phyloP scores from a whole-genome alignment of 345 rosid genomes.

The Passiflora organensis region DNA sequence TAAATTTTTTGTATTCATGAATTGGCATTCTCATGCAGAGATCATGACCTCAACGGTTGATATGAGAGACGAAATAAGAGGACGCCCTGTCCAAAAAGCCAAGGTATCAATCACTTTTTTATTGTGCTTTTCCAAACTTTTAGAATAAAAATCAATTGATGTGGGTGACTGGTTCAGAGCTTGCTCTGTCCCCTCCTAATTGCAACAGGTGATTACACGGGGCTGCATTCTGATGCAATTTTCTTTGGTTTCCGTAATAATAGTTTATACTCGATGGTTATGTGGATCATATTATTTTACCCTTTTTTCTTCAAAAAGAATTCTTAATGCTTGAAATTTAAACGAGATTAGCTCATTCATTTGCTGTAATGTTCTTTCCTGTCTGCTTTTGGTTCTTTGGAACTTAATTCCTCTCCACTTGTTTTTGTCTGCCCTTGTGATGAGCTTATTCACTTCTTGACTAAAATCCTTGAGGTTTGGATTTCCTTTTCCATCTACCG shows the following conservation, averaged over 20 bases:
- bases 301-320: too few species aligned
- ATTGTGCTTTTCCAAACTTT: neutral
- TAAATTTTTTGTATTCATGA: neutral
- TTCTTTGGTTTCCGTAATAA: too few species aligned
- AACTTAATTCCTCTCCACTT: neutral
- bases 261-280: too few species aligned
- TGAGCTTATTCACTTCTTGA: too few species aligned
- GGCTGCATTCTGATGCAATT: too few species aligned
- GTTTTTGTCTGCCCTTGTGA: neutral
- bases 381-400: neutral
- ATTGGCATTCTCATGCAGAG: constrained; percentile 15
- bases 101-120: constrained; percentile 30
- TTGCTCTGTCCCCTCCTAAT: too few species aligned
- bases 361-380: neutral
- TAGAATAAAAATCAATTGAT: too few species aligned
- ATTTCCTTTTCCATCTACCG: neutral
- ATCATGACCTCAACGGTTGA: constrained; percentile 52
- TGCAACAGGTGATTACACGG: too few species aligned
- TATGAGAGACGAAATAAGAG: constrained; percentile 54
- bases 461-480: neutral
- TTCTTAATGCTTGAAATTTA: too few species aligned
- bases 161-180: neutral
- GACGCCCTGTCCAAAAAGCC: constrained; percentile 61
- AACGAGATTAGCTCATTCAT: too few species aligned
- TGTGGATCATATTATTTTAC: too few species aligned